Conservation (phyloP, 192 early-diverging fungal genomes). For the Coemansia sp. region DNA sequence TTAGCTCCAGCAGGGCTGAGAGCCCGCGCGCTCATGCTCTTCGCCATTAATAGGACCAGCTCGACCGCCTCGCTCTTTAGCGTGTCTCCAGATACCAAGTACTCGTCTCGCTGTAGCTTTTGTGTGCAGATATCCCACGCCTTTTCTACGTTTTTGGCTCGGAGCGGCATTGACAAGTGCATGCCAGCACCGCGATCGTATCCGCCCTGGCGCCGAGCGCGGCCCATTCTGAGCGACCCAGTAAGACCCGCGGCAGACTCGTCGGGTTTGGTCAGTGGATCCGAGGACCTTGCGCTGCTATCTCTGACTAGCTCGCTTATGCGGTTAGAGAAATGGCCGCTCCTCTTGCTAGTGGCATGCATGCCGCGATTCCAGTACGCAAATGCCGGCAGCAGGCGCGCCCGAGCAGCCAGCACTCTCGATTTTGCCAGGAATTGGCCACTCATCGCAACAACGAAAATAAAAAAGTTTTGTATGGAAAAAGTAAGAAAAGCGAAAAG, state of each 20-base stretch:
- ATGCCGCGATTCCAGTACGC: not conserved
- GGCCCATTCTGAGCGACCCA: slow-evolving; percentile 2
- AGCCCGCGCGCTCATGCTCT: not conserved
- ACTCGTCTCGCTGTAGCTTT: not conserved
- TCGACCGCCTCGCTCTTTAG: slow-evolving; percentile 12
- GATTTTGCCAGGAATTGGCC: not conserved
- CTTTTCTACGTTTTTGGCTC: slow-evolving; percentile 40
- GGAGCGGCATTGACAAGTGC: slow-evolving; percentile 34
- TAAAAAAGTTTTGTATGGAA: not conserved
- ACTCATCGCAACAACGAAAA: not conserved
- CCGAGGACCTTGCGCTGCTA: not conserved
- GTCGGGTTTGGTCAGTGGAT: slow-evolving; percentile 5
- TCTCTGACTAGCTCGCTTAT: not conserved
- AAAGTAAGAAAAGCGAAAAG: not conserved
- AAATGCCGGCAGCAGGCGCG: not conserved
- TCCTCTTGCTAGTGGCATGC: not conserved
- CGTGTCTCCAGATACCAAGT: not conserved
- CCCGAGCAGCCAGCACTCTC: not conserved
- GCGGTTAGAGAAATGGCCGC: not conserved
- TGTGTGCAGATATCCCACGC: slow-evolving; percentile 52
- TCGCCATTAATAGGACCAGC: slow-evolving; percentile 21
- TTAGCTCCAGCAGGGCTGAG: not conserved
- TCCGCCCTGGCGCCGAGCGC: slow-evolving; percentile 14
- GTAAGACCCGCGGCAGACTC: not conserved
- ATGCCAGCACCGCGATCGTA: slow-evolving; percentile 24